Conservation (phyloP, 768 basidiomycete species). For the Cubamyces sp. region DNA sequence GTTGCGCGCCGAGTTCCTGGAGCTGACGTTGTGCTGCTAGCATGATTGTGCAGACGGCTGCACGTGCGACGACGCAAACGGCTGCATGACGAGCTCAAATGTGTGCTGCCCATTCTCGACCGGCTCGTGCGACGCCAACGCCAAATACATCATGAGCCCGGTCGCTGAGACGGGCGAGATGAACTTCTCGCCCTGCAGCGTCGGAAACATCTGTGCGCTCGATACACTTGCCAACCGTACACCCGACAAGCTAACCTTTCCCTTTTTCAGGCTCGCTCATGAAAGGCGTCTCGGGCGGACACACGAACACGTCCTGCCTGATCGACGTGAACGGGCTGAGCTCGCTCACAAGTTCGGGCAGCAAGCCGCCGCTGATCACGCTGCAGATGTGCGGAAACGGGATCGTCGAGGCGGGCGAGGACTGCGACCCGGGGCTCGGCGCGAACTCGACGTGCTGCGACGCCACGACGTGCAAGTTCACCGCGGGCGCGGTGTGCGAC, state of each 20-base stretch:
- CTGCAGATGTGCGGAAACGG: slow-evolving; percentile 84
- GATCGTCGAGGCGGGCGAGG: slow-evolving; percentile 81
- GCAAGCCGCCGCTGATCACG: slow-evolving; percentile 47
- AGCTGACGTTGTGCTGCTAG: slow-evolving; percentile 36
- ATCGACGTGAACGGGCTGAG: slow-evolving; percentile 52
- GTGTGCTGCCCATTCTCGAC: slow-evolving; percentile 72
- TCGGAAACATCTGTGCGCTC: slow-evolving; percentile 80
- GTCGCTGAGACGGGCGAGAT: slow-evolving; percentile 66
- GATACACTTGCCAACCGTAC: neutral
- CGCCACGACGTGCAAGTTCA: slow-evolving; percentile 74
- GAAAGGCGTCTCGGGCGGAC: slow-evolving; percentile 45
- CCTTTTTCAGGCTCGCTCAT: slow-evolving; percentile 60
- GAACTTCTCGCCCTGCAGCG: slow-evolving; percentile 74
- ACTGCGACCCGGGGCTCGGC: slow-evolving; percentile 81
- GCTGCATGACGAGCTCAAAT: slow-evolving; percentile 31
- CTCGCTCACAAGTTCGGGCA: slow-evolving; percentile 31
- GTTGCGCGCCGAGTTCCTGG: neutral
- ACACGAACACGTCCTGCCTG: slow-evolving; percentile 69
- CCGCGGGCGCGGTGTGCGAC: slow-evolving; percentile 72
- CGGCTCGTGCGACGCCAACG: slow-evolving; percentile 62
- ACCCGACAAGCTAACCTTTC: slow-evolving; percentile 5
- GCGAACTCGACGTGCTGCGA: slow-evolving; percentile 73
- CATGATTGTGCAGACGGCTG: slow-evolving; percentile 74
- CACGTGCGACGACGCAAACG: slow-evolving; percentile 40
- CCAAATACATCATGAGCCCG: slow-evolving; percentile 84